Evolutionary conservation across 2,329 filamentous ascomycete genomes (phyloP).

Genomic region (Claviceps cyperi): DNA sequence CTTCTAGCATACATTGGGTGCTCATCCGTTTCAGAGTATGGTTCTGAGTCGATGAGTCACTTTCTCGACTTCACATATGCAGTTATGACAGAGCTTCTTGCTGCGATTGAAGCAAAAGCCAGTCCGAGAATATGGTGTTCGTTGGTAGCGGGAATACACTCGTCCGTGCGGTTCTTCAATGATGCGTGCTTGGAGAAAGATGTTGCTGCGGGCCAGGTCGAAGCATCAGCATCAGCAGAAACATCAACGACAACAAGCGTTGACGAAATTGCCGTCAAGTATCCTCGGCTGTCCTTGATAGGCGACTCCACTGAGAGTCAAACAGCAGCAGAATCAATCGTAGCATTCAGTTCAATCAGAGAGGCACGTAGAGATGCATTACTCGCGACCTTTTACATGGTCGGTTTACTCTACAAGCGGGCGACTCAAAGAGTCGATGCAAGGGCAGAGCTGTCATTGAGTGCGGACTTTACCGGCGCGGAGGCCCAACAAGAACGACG

Average conservation of each 20-base stretch:
- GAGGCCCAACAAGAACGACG: conserved; percentile 17
- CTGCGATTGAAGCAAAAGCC: conserved; percentile 19
- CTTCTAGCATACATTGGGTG: conserved; percentile 36
- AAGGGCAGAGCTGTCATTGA: conserved; percentile 15
- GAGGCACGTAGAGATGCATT: conserved; percentile 24
- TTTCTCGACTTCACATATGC: conserved; percentile 25
- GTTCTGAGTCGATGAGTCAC: conserved; percentile 20
- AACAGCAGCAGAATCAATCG: not conserved
- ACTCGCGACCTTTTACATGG: conserved; percentile 21
- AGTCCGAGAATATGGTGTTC: conserved; percentile 23
- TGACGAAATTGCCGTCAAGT: conserved; percentile 11
- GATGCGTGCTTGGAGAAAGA: conserved; percentile 23
- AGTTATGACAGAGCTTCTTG: conserved; percentile 21
- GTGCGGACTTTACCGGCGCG: conserved; percentile 16
- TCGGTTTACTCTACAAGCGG: conserved; percentile 26
- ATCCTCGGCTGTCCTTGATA: conserved; percentile 14
- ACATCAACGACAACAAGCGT: not conserved
- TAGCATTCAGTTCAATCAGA: conserved; percentile 10
- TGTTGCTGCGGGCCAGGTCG: conserved; percentile 10
- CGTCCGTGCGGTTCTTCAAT: conserved; percentile 21
- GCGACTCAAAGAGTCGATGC: conserved; percentile 17
- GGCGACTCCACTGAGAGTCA: conserved; percentile 3
- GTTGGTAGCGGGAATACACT: conserved; percentile 23
- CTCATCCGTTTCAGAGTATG: conserved; percentile 16
- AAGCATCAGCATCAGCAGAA: conserved; percentile 6